Percentiles rank a stretch among this genome's conserved stretches.
phyloP scores from a whole-genome alignment of 1,284 basidiomycete species.

The Irpex sp. region DNA sequence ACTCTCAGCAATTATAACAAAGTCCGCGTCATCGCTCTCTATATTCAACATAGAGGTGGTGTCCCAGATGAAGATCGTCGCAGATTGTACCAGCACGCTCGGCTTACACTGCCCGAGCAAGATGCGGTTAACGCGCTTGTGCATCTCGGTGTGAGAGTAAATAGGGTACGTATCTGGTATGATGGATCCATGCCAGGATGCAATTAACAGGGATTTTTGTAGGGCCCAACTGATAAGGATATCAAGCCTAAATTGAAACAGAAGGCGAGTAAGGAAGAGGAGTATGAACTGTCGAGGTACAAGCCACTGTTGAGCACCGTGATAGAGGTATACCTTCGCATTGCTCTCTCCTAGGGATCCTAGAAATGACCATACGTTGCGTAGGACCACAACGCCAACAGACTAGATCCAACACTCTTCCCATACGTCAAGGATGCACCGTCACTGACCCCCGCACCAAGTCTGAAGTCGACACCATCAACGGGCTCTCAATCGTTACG shows the following conservation, averaged over 20 bases:
- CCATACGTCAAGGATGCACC: slow-evolving; percentile 92
- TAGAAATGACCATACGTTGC: no score
- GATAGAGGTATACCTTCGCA: slow-evolving; percentile 23
- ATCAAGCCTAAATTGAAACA: slow-evolving; percentile 80
- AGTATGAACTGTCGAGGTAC: slow-evolving; percentile 94
- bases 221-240: slow-evolving; percentile 73
- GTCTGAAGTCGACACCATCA: slow-evolving; percentile 34
- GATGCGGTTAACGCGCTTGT: slow-evolving; percentile 90
- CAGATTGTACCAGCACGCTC: slow-evolving; percentile 95
- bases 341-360: no score
- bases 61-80: slow-evolving; percentile 97
- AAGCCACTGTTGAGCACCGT: slow-evolving; percentile 85
- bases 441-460: slow-evolving; percentile 39
- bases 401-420: slow-evolving; percentile 78
- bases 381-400: slow-evolving; percentile 79
- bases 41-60: slow-evolving; percentile 94
- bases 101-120: slow-evolving; percentile 85
- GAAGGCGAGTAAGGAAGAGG: slow-evolving; percentile 72
- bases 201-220: neutral
- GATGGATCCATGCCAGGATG: neutral
- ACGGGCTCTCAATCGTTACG: slow-evolving; percentile 67
- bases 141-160: slow-evolving; percentile 82
- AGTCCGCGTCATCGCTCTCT: slow-evolving; percentile 94
- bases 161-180: slow-evolving; percentile 53
- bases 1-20: slow-evolving; percentile 78